Base-by-base conservation (phyloP, 192 early-diverging fungal species). In the Rhizoclosmatium sp. region DNA sequence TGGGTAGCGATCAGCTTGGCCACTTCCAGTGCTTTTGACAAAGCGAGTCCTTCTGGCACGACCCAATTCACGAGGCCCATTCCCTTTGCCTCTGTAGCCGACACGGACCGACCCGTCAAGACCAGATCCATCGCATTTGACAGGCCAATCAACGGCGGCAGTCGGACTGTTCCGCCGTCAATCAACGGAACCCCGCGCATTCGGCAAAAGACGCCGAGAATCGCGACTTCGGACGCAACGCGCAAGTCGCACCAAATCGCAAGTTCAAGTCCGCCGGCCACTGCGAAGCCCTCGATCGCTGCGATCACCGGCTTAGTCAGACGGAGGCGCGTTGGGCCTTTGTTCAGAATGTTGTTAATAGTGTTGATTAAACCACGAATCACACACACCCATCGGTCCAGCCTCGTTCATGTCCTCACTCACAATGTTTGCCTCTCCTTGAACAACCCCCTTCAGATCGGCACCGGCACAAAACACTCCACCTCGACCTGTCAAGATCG, bases 291-390 rank as follows among this genome's bases (percentile, higher is more conserved):
- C 4, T 86, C 85, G 46, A 89, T 81, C 47, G 84, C 84, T 1
- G 86, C 87, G 72, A 89, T 89, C 23, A 89, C 87, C 10, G 86
- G 87, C 46, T 89, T 89, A 12, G 79, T 78, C 2, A 89, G 79
- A 1, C 65, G 49, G 85, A 89, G 87, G 10, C 87, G 86, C 4
- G 85, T 87, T 21, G 86, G 86, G 0, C 86, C 86, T 62, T 82
- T 87, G 23, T 80, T 79, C 0, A 78, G 80, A 51, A 80, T 79
- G 4, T 4, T 62, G 46, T 10, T 16, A 9, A n/a, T 39, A 64
- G 14, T 64, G 23, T 21, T 12, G 7, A 64, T 39, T 31, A 31
- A 39, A 7, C 7, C 14, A 16, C 14, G 61, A 7, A 10, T 9
- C 12, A 31, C 14, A 23, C 61, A n/a, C n/a, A 64, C 61, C 61